Base-by-base conservation (phyloP, 768 basidiomycete genomes). In the Wakefieldia striispora region DNA sequence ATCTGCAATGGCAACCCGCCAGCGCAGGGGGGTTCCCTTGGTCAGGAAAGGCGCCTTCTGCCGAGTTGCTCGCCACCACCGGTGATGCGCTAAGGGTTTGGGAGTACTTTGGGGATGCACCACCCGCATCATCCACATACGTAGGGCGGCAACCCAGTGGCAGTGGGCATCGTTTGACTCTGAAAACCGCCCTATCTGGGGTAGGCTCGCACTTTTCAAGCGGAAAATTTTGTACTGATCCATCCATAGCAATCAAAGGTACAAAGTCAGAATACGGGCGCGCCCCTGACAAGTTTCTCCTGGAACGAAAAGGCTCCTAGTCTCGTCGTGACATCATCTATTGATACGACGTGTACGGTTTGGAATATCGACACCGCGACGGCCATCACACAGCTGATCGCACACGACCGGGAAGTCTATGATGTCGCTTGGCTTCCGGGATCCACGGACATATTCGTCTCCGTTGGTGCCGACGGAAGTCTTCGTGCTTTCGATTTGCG, bases 391-490 rank as follows among this genome's bases (percentile, higher is more conserved):
- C 97, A 98, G 68, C 83, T 99, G 52, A 95, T 97, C 62, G 94
- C 95, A 0, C 95, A 97, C 70, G 94, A 97, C 75, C 83, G 91
- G 40, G 88, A 95, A 72, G 94, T 93, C 13, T 95, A 95, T 72
- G 94, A 97, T 65, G 94, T 97, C 36, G 94, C 93, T n/a, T 99
- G 97, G 95, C 80, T 97, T 12, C 97, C 97, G 6, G 82, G 85
- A 21, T 95, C 92, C 9, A 92, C 91, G 12, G 94, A 98, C 65
- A 92, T 97, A 56, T 99, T 99, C 66, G 94, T 97, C 33, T 97
- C 94, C 6, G 97, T 98, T 21, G 97, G 97, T 20, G 95, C 95
- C 26, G 97, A 99, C 64, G 97, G 97, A 11, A 92, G 89, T 56
- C 73, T 98, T 43, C 89, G 97, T 45, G 95, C 95, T 12, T 99